Base-by-base conservation (phyloP, 768 basidiomycete species). In the Fibroporia radiculosa region DNA sequence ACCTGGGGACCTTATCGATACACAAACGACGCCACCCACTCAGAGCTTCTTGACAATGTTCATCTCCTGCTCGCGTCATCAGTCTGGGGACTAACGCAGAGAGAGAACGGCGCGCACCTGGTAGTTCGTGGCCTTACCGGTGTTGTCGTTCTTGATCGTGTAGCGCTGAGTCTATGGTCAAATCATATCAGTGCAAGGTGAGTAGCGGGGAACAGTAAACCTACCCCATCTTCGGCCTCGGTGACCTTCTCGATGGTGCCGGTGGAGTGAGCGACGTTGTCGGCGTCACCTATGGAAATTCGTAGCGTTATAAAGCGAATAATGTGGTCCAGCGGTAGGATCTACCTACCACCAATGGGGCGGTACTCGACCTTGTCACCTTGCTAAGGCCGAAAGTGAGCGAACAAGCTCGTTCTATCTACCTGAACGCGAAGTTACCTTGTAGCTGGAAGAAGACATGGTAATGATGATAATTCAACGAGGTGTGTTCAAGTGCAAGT, bases 331-430 rank as follows among this genome's bases (percentile, higher is more conserved):
- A 12, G 10, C 22, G 10, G 14, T 12, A 18, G 3, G 28, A 11
- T 13, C 5, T 24, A 33, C 46, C 23, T 31, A 18, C 68, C 70
- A 8, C 71, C 71, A 25, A 71, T 63, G 31, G 66, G 67, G 40
- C 67, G 62, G 47, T 72, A 73, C 50, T 70, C 69, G 51, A 73
- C 66, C 46, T 56, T 64, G 48, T 73, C 68, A 42, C 69, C 69
- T 47, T 59, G 50, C 66, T 64, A 36, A 7, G 36, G 10, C 16
- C 20, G 6, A 6, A 28, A n/a, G 14, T 29, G 10, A 48, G 25
- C 57, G 45, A 8, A 13, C 35, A 28, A 16, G 18, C 5, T 38
- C 14, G 28, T 10, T 24, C 11, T 1, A 27, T 8, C 20, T 23
- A 37, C 8, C 4, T 12, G 14, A 22, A 41, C 27, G 14, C 7